Evolutionary conservation across 331 rosid species (phyloP).

Genomic region (Malus hybrid): DNA sequence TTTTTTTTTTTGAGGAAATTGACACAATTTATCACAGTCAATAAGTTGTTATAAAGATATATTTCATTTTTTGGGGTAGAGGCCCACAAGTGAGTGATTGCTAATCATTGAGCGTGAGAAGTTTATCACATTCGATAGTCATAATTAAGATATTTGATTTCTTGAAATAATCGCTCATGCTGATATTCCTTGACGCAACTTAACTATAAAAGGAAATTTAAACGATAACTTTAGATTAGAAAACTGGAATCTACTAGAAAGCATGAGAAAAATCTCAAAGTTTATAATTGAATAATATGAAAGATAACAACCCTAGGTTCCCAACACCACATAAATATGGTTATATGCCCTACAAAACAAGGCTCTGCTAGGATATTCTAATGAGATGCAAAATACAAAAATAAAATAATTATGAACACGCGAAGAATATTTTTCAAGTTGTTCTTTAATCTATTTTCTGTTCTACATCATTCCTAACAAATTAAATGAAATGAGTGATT

Average conservation of each 20-base stretch:
- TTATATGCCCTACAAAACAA: neutral
- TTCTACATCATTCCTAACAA: no score
- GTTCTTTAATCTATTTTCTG: no score
- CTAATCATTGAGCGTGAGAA: no score
- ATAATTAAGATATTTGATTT: no score
- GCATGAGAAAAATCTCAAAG: neutral
- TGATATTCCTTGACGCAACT: neutral
- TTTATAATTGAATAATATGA: neutral
- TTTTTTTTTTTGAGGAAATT: neutral
- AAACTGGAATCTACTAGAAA: neutral
- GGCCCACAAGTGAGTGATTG: neutral
- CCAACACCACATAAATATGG: neutral
- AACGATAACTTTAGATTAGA: neutral
- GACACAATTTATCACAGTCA: neutral
- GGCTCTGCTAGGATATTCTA: neutral
- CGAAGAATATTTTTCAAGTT: no score
- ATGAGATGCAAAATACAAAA: no score
- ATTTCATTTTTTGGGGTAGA: no score
- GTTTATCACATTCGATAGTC: neutral
- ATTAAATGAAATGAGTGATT: neutral
- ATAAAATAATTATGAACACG: no score
- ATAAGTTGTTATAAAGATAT: neutral
- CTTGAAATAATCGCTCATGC: no score
- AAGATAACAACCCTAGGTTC: neutral
- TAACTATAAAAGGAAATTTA: no score